Percentiles rank a stretch among this genome's conserved stretches.
Evolutionary conservation across 345 rosid genomes (phyloP).

Genomic region (Diplotaxis tenuifolia): DNA sequence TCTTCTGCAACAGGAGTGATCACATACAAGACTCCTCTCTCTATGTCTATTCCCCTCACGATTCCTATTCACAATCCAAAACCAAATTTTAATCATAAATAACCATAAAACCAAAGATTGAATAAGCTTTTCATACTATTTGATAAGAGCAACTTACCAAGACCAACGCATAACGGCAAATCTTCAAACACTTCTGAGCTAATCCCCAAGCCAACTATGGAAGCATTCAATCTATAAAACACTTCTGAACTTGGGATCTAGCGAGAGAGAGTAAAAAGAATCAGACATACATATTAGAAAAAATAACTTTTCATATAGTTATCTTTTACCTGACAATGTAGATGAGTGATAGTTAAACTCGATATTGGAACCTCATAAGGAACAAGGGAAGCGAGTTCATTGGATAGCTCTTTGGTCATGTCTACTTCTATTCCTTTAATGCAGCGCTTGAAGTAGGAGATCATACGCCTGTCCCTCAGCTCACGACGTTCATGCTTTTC

Average conservation of each 20-base stretch:
- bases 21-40: conserved; percentile 62
- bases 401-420: conserved; percentile 77
- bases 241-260: conserved; percentile 68
- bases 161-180: conserved; percentile 76
- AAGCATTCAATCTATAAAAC: conserved; percentile 77
- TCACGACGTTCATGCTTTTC: conserved; percentile 67
- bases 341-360: conserved; percentile 72
- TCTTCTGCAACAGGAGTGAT: conserved; percentile 75
- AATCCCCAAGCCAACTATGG: conserved; percentile 85
- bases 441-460: conserved; percentile 89
- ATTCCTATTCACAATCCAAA: conserved; percentile 57
- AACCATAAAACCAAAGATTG: background rate
- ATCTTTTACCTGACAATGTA: conserved; percentile 67
- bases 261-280: background rate
- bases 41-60: conserved; percentile 76
- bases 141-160: conserved; percentile 53
- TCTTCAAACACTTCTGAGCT: conserved; percentile 57
- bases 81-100: background rate
- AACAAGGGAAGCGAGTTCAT: conserved; percentile 75
- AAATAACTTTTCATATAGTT: background rate
- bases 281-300: background rate
- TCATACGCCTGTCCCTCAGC: conserved; percentile 70
- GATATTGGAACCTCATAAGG: conserved; percentile 88
- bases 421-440: conserved; percentile 55
- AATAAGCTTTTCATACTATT: background rate